A percentile compares a stretch with the other conserved stretches of the same genome.
Conservation (phyloP, 1,139 yeast genomes). For the Yamadazyma aaseri region DNA sequence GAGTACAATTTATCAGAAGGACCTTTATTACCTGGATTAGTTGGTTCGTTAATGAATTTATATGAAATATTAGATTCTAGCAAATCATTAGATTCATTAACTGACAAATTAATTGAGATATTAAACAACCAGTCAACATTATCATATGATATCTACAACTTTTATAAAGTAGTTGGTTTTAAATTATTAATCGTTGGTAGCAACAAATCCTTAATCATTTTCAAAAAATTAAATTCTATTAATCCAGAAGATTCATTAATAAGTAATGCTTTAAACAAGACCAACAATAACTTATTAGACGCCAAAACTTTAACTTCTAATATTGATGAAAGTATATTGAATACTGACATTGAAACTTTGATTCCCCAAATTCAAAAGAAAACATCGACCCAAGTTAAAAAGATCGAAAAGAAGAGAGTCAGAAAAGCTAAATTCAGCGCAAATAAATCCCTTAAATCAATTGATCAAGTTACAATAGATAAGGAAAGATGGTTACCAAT, state of each 20-base stretch:
- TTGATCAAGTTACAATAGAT: constrained; percentile 32
- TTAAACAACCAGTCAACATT: constrained; percentile 13
- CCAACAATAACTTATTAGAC: constrained; percentile 26
- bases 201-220: constrained; percentile 28
- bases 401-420: constrained; percentile 24
- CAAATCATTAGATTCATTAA: constrained; percentile 23
- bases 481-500: constrained; percentile 88
- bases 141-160: constrained; percentile 24
- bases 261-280: constrained; percentile 25
- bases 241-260: constrained; percentile 34
- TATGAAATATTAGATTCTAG: constrained; percentile 37
- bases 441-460: constrained; percentile 34
- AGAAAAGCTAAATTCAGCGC: constrained; percentile 37
- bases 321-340: constrained; percentile 28
- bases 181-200: constrained; percentile 38
- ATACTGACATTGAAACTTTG: constrained; percentile 24
- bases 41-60: constrained; percentile 45
- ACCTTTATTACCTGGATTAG: constrained; percentile 38
- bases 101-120: constrained; percentile 20
- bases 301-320: constrained; percentile 33
- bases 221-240: constrained; percentile 27
- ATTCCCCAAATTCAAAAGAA: constrained; percentile 11
- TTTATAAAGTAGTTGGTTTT: constrained; percentile 49
- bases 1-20: constrained; percentile 14
- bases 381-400: constrained; percentile 8